Evolutionary conservation across 2,329 filamentous ascomycete genomes (phyloP).

Genomic region (Pseudogymnoascus destructans): DNA sequence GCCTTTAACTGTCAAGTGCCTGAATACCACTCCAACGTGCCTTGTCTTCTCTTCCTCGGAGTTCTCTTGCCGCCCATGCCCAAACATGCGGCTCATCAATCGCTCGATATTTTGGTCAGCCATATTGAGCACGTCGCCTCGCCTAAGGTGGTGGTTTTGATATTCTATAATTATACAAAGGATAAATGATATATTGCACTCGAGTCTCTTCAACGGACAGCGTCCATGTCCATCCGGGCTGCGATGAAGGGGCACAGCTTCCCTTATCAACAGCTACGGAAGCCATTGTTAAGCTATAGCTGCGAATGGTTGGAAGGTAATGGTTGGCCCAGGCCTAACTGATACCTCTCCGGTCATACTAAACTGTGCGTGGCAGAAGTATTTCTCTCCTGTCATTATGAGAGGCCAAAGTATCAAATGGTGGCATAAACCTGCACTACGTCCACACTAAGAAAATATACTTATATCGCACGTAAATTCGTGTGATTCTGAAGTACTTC

Average conservation of each 20-base stretch:
- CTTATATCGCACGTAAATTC: not conserved
- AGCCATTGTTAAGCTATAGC: not conserved
- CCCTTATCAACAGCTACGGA: not conserved
- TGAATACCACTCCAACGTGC: slow-evolving; percentile 58
- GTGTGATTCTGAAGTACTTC: not conserved
- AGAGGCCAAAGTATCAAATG: not conserved
- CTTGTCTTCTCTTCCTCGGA: slow-evolving; percentile 58
- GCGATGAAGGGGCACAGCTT: not conserved
- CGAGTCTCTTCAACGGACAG: too few species aligned
- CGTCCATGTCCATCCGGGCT: not conserved
- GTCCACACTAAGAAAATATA: not conserved
- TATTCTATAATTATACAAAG: not conserved
- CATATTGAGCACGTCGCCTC: not conserved
- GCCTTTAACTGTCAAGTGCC: slow-evolving; percentile 56
- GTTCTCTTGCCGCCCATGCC: slow-evolving; percentile 46
- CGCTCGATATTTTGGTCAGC: slow-evolving; percentile 3
- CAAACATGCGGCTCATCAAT: slow-evolving; percentile 60
- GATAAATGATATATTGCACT: not conserved
- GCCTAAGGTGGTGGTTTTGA: not conserved
- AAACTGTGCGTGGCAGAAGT: not conserved
- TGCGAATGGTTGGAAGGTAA: not conserved
- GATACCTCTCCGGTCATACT: not conserved
- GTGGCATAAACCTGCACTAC: not conserved
- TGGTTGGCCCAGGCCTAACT: not conserved
- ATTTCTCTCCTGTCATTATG: not conserved